Base-by-base conservation (phyloP, 176 grass and related monocot genomes). In the Thinopyrum elongatum region DNA sequence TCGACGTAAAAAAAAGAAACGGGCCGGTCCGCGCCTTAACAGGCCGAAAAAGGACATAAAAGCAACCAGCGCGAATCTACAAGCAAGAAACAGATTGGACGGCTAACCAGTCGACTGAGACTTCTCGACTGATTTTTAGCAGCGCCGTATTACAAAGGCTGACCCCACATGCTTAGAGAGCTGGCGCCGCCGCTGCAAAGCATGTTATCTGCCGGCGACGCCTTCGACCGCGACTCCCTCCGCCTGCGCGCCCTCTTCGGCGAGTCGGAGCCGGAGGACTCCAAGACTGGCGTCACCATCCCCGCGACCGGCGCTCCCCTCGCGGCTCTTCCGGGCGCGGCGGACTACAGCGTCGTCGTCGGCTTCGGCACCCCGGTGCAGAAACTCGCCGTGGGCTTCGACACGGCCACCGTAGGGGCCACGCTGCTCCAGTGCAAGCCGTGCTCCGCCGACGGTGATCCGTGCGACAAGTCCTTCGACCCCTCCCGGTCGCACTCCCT, bases 371-470 rank as follows among this genome's bases (percentile, higher is more conserved):
- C 72, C 1, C 94, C 88, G 5, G 70, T 35, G 25, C 85, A 78
- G 73, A 74, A 85, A 25, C 78, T 87, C 22, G 49, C 89, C 0
- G 28, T 91, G 25, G 72, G 72, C 9, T 75, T 75, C 42, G 44
- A 75, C 25, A 49, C 42, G 6, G 72, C 41, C 41, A 8, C 72
- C 0, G 3, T 26, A 2, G 42, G 72, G 0, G 23, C 25, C 1
- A 75, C 72, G 7, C 25, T 75, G 46, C 67, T 95, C 36, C 88
- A 86, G 29, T 95, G 91, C 83, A 79, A 68, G 49, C 88, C 94
- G 7, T 95, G 94, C 84, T 47, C 25, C 19, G 16, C 66, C 1
- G 17, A 57, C 26, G 57, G 61, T 5, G 42, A n/a, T 4, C 59
- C 86, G n/a, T 70, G 82, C 4, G 70, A 65, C 59, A 29, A 14